These are phyloP conservation scores for Rosa persica DNA, from an alignment of 306 rosid genomes.

Conservation along the genomic window DNA sequence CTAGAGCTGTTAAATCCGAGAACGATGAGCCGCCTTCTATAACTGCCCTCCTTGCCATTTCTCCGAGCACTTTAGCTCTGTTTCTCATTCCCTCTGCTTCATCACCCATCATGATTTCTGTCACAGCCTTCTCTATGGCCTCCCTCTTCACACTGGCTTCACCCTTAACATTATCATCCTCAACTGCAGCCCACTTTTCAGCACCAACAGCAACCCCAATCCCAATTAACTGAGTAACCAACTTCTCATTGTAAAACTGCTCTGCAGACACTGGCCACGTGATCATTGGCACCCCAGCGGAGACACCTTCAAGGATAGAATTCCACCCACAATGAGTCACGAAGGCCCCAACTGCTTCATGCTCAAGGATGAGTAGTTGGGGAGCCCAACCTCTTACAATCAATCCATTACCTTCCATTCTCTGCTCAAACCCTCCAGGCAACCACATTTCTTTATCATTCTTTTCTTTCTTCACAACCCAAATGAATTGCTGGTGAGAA, in stretches of 20 bases:
- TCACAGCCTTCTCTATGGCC: slow-evolving; percentile 33
- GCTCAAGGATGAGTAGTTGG: slow-evolving; percentile 36
- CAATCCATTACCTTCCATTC: slow-evolving; percentile 27
- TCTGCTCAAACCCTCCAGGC: slow-evolving; percentile 28
- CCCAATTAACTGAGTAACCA: slow-evolving; percentile 30
- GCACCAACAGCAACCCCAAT: slow-evolving; percentile 39
- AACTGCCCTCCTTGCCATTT: slow-evolving; percentile 26
- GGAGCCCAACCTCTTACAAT: slow-evolving; percentile 43
- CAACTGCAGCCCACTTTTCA: slow-evolving; percentile 13
- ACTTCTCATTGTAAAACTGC: slow-evolving; percentile 40
- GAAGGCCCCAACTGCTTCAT: slow-evolving; percentile 37
- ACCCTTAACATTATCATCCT: slow-evolving; percentile 18
- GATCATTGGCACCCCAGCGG: slow-evolving; percentile 35
- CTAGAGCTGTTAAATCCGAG: background rate
- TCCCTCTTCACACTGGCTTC: slow-evolving; percentile 19
- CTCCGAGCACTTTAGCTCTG: slow-evolving; percentile 16
- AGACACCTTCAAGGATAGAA: slow-evolving; percentile 32
- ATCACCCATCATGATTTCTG: slow-evolving; percentile 31
- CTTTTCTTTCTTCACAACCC: slow-evolving; percentile 38
- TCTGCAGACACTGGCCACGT: slow-evolving; percentile 41
- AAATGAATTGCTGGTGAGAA: slow-evolving; percentile 40
- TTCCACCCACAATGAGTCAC: slow-evolving; percentile 53
- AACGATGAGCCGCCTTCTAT: slow-evolving; percentile 12
- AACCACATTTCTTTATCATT: slow-evolving; percentile 22
- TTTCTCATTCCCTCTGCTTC: slow-evolving; percentile 37